Evolutionary conservation across 2,329 filamentous ascomycete species (phyloP).

Genomic region (Magnaporthiopsis incrustans): DNA sequence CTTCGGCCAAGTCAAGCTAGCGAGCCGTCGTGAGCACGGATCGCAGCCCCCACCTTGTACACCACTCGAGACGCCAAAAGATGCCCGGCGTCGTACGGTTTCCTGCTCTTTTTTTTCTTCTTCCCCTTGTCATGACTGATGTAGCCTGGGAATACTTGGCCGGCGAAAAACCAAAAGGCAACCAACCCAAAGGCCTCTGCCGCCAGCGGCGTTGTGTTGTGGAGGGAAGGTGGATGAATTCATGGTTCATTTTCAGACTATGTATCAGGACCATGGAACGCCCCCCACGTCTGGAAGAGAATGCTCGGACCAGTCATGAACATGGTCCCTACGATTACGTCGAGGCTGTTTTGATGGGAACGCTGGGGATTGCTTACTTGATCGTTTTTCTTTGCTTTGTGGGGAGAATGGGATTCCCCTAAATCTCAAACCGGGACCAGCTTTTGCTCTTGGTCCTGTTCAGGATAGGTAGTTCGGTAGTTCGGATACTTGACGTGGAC

Average conservation of each 20-base stretch:
- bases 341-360: background rate
- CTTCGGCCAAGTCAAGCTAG: background rate
- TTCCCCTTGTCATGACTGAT: background rate
- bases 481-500: no score
- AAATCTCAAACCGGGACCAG: no score
- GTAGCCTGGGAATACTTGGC: background rate
- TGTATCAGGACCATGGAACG: background rate
- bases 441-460: no score
- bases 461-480: no score
- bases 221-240: background rate
- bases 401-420: no score
- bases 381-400: no score
- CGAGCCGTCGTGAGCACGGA: background rate
- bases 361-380: no score
- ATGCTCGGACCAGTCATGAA: background rate
- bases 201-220: background rate
- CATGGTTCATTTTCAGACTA: background rate
- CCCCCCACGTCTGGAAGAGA: background rate
- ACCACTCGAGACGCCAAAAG: background rate
- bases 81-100: background rate
- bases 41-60: background rate
- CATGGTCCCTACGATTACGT: background rate
- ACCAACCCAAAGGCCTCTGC: background rate
- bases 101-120: background rate
- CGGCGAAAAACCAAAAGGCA: background rate